Evolutionary conservation across 1,139 yeast species (phyloP).

Genomic region (Protomyces inundatus): DNA sequence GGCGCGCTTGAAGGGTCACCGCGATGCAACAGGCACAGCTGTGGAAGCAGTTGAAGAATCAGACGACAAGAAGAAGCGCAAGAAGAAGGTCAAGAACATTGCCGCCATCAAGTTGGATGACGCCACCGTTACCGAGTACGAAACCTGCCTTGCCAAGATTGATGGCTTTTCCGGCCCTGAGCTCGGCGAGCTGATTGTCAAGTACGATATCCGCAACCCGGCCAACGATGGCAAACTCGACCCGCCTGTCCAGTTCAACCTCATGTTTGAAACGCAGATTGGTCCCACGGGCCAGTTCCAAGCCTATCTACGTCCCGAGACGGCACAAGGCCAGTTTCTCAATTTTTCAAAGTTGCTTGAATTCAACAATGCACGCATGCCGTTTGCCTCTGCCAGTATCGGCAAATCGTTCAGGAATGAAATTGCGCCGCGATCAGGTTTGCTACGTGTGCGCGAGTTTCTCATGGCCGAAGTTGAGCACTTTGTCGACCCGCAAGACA

Average conservation of each 20-base stretch:
- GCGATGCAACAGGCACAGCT: slow-evolving; percentile 80
- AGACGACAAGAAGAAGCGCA: slow-evolving; percentile 64
- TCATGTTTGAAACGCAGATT: slow-evolving; percentile 98
- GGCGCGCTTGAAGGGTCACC: slow-evolving; percentile 90
- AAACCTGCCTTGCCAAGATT: slow-evolving; percentile 74
- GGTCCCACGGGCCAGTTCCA: slow-evolving; percentile 97
- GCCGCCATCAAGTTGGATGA: slow-evolving; percentile 84
- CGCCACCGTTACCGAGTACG: slow-evolving; percentile 69
- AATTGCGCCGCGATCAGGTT: slow-evolving; percentile 96
- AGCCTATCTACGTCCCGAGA: slow-evolving; percentile 96
- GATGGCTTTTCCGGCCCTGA: slow-evolving; percentile 93
- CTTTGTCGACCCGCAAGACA: slow-evolving; percentile 87
- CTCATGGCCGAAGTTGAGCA: slow-evolving; percentile 99
- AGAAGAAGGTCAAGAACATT: slow-evolving; percentile 93
- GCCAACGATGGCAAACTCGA: slow-evolving; percentile 80
- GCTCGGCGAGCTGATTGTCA: slow-evolving; percentile 78
- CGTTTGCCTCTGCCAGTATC: slow-evolving; percentile 97
- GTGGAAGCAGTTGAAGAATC: slow-evolving; percentile 57
- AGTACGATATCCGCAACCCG: slow-evolving; percentile 83
- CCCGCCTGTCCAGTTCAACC: slow-evolving; percentile 89
- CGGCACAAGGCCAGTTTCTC: slow-evolving; percentile 98
- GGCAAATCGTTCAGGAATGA: slow-evolving; percentile 99
- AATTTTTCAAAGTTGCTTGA: slow-evolving; percentile 91
- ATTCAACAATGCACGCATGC: slow-evolving; percentile 93
- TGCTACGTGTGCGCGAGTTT: slow-evolving; percentile 96